These are phyloP conservation scores for Acephala macrosclerotiorum DNA, from an alignment of 2,329 filamentous ascomycete species.

Conservation along the genomic window DNA sequence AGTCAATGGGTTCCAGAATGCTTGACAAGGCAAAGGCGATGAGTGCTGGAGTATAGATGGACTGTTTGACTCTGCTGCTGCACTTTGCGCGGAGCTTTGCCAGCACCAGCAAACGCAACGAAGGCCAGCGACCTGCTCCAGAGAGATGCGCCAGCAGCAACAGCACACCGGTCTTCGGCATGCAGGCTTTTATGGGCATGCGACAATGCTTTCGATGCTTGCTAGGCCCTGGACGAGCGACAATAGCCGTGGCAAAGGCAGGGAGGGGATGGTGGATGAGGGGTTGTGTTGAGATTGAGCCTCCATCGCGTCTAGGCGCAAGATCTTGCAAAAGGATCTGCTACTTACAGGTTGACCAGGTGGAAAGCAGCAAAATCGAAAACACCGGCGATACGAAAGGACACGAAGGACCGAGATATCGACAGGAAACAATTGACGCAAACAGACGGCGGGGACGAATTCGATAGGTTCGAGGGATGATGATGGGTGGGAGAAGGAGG, in stretches of 20 bases:
- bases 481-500: constrained; percentile 34
- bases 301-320: constrained; percentile 41
- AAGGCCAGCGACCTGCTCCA: constrained; percentile 29
- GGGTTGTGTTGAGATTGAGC: constrained; percentile 37
- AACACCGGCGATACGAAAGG: constrained; percentile 46
- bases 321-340: constrained; percentile 38
- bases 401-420: constrained; percentile 45
- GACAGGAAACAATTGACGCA: constrained; percentile 46
- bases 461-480: constrained; percentile 31
- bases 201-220: constrained; percentile 26
- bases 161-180: constrained; percentile 25
- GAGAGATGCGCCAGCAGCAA: constrained; percentile 41
- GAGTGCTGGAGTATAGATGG: constrained; percentile 18
- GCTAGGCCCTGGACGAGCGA: constrained; percentile 14
- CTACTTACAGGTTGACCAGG: constrained; percentile 43
- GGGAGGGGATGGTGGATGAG: constrained; percentile 27
- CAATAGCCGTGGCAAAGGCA: constrained; percentile 19
- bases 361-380: constrained; percentile 45
- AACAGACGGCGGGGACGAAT: constrained; percentile 36
- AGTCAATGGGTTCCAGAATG: constrained; percentile 34
- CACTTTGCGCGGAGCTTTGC: constrained; percentile 37
- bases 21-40: constrained; percentile 13
- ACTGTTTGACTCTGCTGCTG: constrained; percentile 22
- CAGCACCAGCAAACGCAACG: constrained; percentile 35
- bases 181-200: constrained; percentile 34